Evolutionary conservation across 2,329 filamentous ascomycete species (phyloP), one percentile per base, ranked within the genome.

Genomic region (Stagonosporopsis vannaccii): DNA sequence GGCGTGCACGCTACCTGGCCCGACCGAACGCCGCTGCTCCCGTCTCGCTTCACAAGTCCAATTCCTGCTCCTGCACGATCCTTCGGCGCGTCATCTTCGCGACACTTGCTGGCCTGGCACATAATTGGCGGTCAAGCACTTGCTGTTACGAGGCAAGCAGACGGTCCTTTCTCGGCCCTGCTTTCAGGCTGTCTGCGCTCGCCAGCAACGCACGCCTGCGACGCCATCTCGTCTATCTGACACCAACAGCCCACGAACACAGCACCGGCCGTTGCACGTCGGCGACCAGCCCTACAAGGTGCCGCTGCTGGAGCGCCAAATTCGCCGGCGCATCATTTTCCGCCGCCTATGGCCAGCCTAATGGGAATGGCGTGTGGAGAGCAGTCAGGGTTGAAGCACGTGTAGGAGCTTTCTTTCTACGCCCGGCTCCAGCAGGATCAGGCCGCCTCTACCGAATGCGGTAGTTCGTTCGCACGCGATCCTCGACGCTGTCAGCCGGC

Each of bases 261-360:
- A 44, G 46, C 44, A 39, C 46, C 44, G 44, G 35, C 48, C 59
- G 57, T 55, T 58, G 25, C 44, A 56, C 49, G 58, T 65, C 62
- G 63, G 58, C 63, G 56, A 60, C 41, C 51, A 57, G 35, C 50
- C 26, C 47, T 33, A 40, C 45, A 23, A 33, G 36, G 19, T 13
- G 28, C 41, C 25, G 32, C 42, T 35, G 20, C 17, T 6, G 8
- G 22, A 30, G 7, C 7, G 33, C 28, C 30, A n/a, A 2, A 57
- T 52, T 43, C 43, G 48, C 43, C 28, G 43, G 11, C 32, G 32
- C n/a, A 17, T 26, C 19, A 28, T 32, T 11, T 36, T 54, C 52
- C 55, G 41, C 37, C 42, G 20, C 46, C 36, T 30, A 13, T 37
- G 6, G 53, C 47, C 42, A 46, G 41, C 28, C 35, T n/a, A 11